A percentile compares a stretch with the other conserved stretches of the same genome.
These are phyloP conservation scores for Neoboletus subvelutipes DNA, from an alignment of 768 basidiomycete genomes.

Conservation along the genomic window DNA sequence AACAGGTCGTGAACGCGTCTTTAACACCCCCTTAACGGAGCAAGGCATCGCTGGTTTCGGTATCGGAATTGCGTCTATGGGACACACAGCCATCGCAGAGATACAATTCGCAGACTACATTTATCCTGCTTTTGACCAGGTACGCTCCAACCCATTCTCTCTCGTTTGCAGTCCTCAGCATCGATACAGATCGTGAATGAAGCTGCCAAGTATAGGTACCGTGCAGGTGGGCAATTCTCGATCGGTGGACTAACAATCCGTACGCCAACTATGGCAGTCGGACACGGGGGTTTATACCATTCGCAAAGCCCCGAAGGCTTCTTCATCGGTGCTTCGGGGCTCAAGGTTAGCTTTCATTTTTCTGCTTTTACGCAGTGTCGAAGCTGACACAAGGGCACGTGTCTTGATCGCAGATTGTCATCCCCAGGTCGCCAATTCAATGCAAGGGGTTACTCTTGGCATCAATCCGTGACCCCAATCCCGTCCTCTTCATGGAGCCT, in stretches of 20 bases:
- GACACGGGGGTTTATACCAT: constrained; percentile 90
- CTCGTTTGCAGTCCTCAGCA: not conserved
- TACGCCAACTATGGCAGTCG: constrained; percentile 89
- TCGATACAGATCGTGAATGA: constrained; percentile 82
- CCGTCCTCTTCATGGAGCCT: constrained; percentile 94
- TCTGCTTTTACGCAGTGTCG: not conserved
- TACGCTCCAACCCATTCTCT: constrained; percentile 27
- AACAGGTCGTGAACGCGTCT: constrained; percentile 84
- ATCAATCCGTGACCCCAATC: constrained; percentile 90
- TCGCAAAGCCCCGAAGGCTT: constrained; percentile 95
- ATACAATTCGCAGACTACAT: constrained; percentile 93
- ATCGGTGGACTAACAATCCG: constrained; percentile 82
- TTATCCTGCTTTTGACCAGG: constrained; percentile 93
- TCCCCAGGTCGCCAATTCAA: constrained; percentile 91
- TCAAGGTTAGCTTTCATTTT: constrained; percentile 57
- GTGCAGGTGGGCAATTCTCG: constrained; percentile 80
- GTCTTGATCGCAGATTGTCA: constrained; percentile 55
- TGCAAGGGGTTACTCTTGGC: constrained; percentile 89
- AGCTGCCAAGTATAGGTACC: constrained; percentile 90
- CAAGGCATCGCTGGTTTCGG: constrained; percentile 96
- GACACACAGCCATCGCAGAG: constrained; percentile 92
- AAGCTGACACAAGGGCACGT: not conserved
- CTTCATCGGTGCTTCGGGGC: constrained; percentile 86
- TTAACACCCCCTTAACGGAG: constrained; percentile 92
- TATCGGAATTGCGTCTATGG: constrained; percentile 89